Base-by-base conservation (phyloP, 805 yeast species). In the Candida nemodendra region DNA sequence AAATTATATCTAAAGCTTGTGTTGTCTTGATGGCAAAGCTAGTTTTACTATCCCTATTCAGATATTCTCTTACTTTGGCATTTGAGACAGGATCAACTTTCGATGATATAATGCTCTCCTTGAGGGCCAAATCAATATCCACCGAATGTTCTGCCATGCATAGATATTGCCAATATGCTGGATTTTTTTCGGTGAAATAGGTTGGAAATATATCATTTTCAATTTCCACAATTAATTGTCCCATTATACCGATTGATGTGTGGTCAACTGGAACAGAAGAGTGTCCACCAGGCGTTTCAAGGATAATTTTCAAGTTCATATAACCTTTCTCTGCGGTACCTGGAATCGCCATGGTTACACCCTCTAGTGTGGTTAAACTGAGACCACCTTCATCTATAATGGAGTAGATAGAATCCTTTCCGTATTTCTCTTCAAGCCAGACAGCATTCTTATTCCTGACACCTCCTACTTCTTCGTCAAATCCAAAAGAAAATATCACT, bases 251-350 rank as follows among this genome's bases (percentile, higher is more conserved):
- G 47, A 73, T 72, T 1, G 69, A 54, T 0, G 78, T 72, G 49
- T 72, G 74, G 15, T 62, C 56, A 13, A 74, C 76, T 4, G 79
- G 78, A 14, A 72, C 56, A 0, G 74, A 68, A 0, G 77, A 71
- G 51, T 73, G 79, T 0, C 78, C 78, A 17, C 78, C 79, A 4
- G 71, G 72, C 5, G 74, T 66, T 30, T 48, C 62, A 25, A 73
- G 51, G 16, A 62, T 66, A 28, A 73, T 59, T n/a, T 54, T 44
- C 2, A 72, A 51, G 49, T 73, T 64, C 27, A 71, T 41, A 39
- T 66, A 62, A 0, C 79, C 79, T 52, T 73, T 73, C 47, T 73
- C 79, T 9, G 73, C 69, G 2, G 74, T 68, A 9, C 69, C 72
- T 2, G 74, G 73, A 17, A 66, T 43, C 3, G 75, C 66, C 45